These are phyloP conservation scores for Talaromyces sp. DNA, from an alignment of 2,329 filamentous ascomycete genomes.

Conservation along the genomic window DNA sequence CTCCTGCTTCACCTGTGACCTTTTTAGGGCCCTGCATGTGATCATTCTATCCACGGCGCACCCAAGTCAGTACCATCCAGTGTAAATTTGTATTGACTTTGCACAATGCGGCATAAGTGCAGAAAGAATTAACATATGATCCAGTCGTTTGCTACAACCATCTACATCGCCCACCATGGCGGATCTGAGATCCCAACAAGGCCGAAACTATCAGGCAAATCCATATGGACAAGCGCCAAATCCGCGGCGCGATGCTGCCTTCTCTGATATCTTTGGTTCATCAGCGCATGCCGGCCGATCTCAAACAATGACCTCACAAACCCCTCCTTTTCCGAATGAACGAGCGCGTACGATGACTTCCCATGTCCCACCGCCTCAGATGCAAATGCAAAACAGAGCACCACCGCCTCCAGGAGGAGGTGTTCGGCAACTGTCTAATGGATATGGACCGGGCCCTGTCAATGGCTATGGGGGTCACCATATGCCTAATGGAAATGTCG, in stretches of 20 bases:
- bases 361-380: conserved; percentile 43
- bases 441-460: conserved; percentile 39
- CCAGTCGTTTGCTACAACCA: background rate
- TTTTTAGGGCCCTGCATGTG: conserved; percentile 16
- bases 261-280: conserved; percentile 91
- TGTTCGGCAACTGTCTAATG: conserved; percentile 44
- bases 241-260: conserved; percentile 82
- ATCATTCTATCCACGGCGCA: background rate
- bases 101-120: conserved; percentile 17
- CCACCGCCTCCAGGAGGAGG: conserved; percentile 30
- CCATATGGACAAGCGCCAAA: conserved; percentile 52
- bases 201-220: conserved; percentile 56
- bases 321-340: conserved; percentile 60
- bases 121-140: background rate
- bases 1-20: conserved; percentile 8
- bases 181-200: conserved; percentile 62
- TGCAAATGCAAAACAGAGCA: conserved; percentile 43
- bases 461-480: conserved; percentile 41
- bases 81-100: background rate
- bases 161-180: conserved; percentile 48
- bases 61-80: background rate
- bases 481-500: conserved; percentile 8
- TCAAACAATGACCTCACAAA: conserved; percentile 88
- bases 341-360: conserved; percentile 78
- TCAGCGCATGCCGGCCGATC: conserved; percentile 83